These are phyloP conservation scores for Citrus medica DNA, from an alignment of 345 rosid species.

Conservation along the genomic window DNA sequence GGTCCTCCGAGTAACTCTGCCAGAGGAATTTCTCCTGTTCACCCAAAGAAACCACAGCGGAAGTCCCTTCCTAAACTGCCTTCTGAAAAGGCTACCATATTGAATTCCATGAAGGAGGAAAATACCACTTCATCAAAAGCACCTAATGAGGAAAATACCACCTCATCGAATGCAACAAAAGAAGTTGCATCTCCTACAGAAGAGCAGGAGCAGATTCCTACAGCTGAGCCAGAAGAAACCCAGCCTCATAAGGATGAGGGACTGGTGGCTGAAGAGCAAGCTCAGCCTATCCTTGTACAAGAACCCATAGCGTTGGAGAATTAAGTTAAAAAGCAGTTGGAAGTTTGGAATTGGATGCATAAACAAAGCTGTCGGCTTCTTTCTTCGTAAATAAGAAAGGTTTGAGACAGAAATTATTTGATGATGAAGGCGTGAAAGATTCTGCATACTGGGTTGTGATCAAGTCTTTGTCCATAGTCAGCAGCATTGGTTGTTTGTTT, in stretches of 20 bases:
- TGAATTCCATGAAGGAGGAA: slow-evolving; percentile 22
- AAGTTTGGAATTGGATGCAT: slow-evolving; percentile 14
- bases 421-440: slow-evolving; percentile 22
- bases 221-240: slow-evolving; percentile 29
- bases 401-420: slow-evolving; percentile 22
- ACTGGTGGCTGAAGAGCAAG: slow-evolving; percentile 33
- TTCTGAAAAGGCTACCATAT: slow-evolving; percentile 60
- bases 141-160: slow-evolving; percentile 16
- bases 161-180: slow-evolving; percentile 17
- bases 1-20: slow-evolving; percentile 30
- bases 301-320: slow-evolving; percentile 38
- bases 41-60: slow-evolving; percentile 58
- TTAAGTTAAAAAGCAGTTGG: slow-evolving; percentile 17
- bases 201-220: slow-evolving; percentile 28
- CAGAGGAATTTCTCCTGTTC: slow-evolving; percentile 49
- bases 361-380: slow-evolving; percentile 16
- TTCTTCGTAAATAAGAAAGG: slow-evolving; percentile 31
- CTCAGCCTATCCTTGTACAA: slow-evolving; percentile 27
- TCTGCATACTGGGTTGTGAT: slow-evolving; percentile 29
- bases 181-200: slow-evolving; percentile 14
- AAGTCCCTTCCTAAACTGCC: slow-evolving; percentile 91
- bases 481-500: slow-evolving; percentile 37
- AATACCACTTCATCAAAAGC: slow-evolving; percentile 13
- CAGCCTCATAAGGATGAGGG: slow-evolving; percentile 26
- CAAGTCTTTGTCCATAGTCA: slow-evolving; percentile 30